Evolutionary conservation across 2,329 filamentous ascomycete genomes (phyloP).

Genomic region (Fusarium coffeatum): DNA sequence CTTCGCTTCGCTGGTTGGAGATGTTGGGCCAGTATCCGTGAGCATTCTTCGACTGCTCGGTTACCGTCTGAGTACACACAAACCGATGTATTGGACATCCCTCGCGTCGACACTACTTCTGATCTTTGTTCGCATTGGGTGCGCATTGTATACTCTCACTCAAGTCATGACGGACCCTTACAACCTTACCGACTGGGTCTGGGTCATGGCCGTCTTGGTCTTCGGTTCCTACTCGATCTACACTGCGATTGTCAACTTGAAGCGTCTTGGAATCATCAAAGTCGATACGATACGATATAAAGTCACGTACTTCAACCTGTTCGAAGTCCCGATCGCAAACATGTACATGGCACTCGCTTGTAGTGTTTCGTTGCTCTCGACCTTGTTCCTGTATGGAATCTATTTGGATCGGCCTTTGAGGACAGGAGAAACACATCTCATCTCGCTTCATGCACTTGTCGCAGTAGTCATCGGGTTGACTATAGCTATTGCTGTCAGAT

Average conservation of each 20-base stretch:
- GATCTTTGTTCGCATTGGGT: slow-evolving; percentile 27
- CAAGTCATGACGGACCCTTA: slow-evolving; percentile 37
- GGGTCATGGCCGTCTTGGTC: slow-evolving; percentile 35
- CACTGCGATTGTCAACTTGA: slow-evolving; percentile 30
- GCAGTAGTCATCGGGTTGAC: slow-evolving; percentile 31
- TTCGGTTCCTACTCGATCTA: slow-evolving; percentile 41
- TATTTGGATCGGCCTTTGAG: slow-evolving; percentile 23
- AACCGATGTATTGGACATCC: slow-evolving; percentile 25
- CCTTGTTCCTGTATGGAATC: slow-evolving; percentile 34
- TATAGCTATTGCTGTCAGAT: slow-evolving; percentile 16
- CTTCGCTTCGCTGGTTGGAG: slow-evolving; percentile 44
- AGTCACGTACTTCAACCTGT: slow-evolving; percentile 10
- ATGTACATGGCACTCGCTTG: slow-evolving; percentile 32
- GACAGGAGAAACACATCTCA: slow-evolving; percentile 3
- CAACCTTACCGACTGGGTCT: slow-evolving; percentile 38
- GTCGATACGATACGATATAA: slow-evolving; percentile 19
- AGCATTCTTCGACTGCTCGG: slow-evolving; percentile 38
- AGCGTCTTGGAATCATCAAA: slow-evolving; percentile 29
- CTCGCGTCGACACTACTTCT: slow-evolving; percentile 29
- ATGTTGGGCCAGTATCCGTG: slow-evolving; percentile 37
- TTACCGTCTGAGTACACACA: slow-evolving; percentile 22
- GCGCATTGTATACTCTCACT: slow-evolving; percentile 34
- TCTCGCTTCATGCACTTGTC: slow-evolving; percentile 26
- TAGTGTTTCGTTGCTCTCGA: slow-evolving; percentile 26
- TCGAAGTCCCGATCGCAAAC: slow-evolving; percentile 34